Percentiles rank a stretch among this genome's conserved stretches.
phyloP scores from a whole-genome alignment of 345 rosid genomes.

The Nephelium lappaceum region DNA sequence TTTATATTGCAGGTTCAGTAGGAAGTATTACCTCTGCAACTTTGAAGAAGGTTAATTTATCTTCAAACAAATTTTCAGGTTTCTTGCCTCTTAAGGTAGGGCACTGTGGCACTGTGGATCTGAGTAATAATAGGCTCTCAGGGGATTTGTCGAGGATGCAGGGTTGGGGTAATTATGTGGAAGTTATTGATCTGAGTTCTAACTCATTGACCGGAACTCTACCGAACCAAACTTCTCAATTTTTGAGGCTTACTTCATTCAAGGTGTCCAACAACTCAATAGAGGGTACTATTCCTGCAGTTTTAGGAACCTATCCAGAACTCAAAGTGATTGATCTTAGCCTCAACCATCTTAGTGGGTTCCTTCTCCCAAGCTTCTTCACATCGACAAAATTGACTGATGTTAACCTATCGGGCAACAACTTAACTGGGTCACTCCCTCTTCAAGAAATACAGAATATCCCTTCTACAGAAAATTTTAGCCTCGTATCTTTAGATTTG shows the following conservation, averaged over 20 bases:
- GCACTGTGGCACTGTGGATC: conserved; percentile 70
- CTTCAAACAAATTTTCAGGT: conserved; percentile 77
- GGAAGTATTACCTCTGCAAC: conserved; percentile 74
- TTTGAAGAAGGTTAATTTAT: conserved; percentile 72
- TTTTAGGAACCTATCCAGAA: conserved; percentile 65
- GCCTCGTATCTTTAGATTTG: conserved; percentile 64
- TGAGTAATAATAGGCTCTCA: conserved; percentile 69
- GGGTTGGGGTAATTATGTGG: conserved; percentile 82
- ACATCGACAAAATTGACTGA: conserved; percentile 58
- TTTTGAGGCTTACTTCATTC: conserved; percentile 67
- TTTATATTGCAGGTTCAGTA: conserved; percentile 63
- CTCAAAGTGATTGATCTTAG: conserved; percentile 74
- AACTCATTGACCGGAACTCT: conserved; percentile 68
- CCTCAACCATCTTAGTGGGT: conserved; percentile 58
- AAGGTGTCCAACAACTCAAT: conserved; percentile 64
- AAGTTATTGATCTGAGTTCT: conserved; percentile 71
- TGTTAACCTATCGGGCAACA: conserved; percentile 72
- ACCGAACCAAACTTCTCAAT: conserved; percentile 69
- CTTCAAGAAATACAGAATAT: conserved; percentile 38
- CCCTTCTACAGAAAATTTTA: conserved; percentile 46
- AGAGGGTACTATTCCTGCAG: conserved; percentile 64
- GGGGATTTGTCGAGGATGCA: conserved; percentile 74
- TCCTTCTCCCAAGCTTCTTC: conserved; percentile 60
- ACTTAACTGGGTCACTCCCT: conserved; percentile 70
- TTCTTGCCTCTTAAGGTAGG: conserved; percentile 63